A percentile compares a stretch with the other conserved stretches of the same genome.
Evolutionary conservation across 768 basidiomycete species (phyloP).

Genomic region (Bullera alba): DNA sequence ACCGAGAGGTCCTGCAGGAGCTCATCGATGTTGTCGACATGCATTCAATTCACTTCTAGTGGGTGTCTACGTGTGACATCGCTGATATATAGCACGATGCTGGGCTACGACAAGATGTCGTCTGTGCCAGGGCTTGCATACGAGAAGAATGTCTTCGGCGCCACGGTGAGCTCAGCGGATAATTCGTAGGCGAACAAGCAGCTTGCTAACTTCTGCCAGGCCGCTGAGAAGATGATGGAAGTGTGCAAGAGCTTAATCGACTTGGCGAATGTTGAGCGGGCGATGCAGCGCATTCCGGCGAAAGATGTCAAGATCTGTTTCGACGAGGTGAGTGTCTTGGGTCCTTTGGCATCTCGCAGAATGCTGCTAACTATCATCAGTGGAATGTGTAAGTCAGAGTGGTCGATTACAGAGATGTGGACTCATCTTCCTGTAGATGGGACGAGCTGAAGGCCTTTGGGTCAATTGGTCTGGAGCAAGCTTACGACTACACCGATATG

Average conservation of each 20-base stretch:
- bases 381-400: too few relatives aligned
- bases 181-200: neutral
- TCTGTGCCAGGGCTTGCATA: conserved; percentile 40
- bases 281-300: conserved; percentile 7
- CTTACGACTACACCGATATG: conserved; percentile 54
- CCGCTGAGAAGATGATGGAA: conserved; percentile 54
- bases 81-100: conserved; percentile 25
- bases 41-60: conserved; percentile 49
- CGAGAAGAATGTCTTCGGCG: conserved; percentile 55
- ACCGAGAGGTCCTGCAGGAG: conserved; percentile 44
- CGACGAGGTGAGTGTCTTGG: conserved; percentile 48
- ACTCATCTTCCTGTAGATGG: too few relatives aligned
- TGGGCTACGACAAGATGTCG: conserved; percentile 32
- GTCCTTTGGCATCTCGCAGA: too few relatives aligned
- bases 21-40: conserved; percentile 49
- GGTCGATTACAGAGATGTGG: too few relatives aligned
- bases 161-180: conserved; percentile 45
- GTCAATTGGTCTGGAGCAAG: conserved; percentile 53
- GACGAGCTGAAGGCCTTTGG: conserved; percentile 48
- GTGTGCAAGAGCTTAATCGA: conserved; percentile 53
- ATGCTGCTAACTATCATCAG: conserved; percentile 6
- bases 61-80: conserved; percentile 1
- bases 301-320: conserved; percentile 48
- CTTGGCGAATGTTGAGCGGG: conserved; percentile 46
- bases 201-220: conserved; percentile 9